These are phyloP conservation scores for Lachnellula hyalina DNA, from an alignment of 2,329 filamentous ascomycete species.

Conservation along the genomic window DNA sequence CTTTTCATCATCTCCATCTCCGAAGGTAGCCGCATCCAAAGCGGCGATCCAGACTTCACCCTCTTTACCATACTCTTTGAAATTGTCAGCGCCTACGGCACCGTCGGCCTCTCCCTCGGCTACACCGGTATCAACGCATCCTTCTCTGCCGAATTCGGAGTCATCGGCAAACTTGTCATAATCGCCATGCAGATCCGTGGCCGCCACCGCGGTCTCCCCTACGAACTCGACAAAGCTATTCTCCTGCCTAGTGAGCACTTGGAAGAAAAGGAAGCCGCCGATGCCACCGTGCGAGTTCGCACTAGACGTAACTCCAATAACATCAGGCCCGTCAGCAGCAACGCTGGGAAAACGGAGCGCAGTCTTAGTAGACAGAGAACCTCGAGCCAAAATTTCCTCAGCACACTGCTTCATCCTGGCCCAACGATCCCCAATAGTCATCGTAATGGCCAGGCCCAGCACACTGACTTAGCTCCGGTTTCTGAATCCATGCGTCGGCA, in stretches of 20 bases:
- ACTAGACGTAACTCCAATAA: constrained; percentile 14
- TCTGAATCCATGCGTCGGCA: constrained; percentile 1
- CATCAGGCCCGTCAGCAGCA: constrained; percentile 8
- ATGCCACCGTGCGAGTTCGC: constrained; percentile 25
- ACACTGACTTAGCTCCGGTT: too few relatives aligned
- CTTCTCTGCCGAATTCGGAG: constrained; percentile 75
- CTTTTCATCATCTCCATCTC: constrained; percentile 89
- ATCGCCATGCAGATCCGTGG: constrained; percentile 66
- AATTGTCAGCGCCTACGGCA: constrained; percentile 86
- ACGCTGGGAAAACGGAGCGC: constrained; percentile 9
- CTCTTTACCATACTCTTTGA: constrained; percentile 75
- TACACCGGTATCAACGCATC: constrained; percentile 71
- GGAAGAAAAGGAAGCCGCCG: constrained; percentile 52
- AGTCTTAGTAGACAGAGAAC: constrained; percentile 8
- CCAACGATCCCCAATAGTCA: constrained; percentile 28
- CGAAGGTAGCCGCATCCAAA: constrained; percentile 68
- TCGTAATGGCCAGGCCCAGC: constrained; percentile 5
- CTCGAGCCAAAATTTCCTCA: constrained; percentile 22
- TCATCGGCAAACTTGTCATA: constrained; percentile 57
- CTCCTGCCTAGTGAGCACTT: constrained; percentile 61
- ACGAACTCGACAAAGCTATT: constrained; percentile 65
- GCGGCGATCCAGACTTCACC: constrained; percentile 52
- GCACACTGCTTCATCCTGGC: constrained; percentile 28
- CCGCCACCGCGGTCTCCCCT: constrained; percentile 62
- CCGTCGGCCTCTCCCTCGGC: constrained; percentile 84